Evolutionary conservation across 768 basidiomycete species (phyloP), one percentile per base, ranked within the genome.

Genomic region (Mrakia blollopis): DNA sequence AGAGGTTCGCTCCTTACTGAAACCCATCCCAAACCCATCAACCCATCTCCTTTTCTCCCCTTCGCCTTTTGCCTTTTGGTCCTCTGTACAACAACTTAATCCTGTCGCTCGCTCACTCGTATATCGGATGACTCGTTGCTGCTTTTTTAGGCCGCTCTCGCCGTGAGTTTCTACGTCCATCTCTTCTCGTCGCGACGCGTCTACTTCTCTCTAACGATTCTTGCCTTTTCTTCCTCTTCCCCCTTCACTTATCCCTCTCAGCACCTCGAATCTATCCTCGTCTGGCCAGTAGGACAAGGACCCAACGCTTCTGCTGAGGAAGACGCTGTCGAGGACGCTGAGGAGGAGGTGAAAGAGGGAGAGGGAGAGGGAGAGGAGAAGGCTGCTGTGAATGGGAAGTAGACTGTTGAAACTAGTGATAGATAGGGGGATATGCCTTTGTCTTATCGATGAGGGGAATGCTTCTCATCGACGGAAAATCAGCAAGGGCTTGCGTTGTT

Each of bases 1-100:
- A 68, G 65, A 91, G 93, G 84, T 94, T 86, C 85, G 86, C 88
- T 77, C 93, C 93, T 80, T 95, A 95, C 89, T 95, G 91, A 91
- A 88, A 35, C 37, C 23, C 23, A 4, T 2, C 7, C 8, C 67
- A 35, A 35, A 61, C 47, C n/a, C 16, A 32, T 50, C 47, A 39
- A 62, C 23, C 47, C 9, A 50, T 50, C n/a, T 35, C 41, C 39
- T 28, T 6, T 41, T 13, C 60, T 44, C 61, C 35, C 72, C 28
- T 5, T 25, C 30, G 28, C n/a, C 67, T 52, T 23, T 25, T 63
- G 23, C 4, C 30, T 50, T n/a, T 70, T n/a, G n/a, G n/a, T n/a
- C 37, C 3, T 62, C 16, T 65, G n/a, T 61, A 28, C 35, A 44
- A 35, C 62, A 21, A 18, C 60, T 18, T 41, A n/a, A 21, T 44